Evolutionary conservation across 345 rosid species (phyloP).

Genomic region (Chamaenerion angustifolium): DNA sequence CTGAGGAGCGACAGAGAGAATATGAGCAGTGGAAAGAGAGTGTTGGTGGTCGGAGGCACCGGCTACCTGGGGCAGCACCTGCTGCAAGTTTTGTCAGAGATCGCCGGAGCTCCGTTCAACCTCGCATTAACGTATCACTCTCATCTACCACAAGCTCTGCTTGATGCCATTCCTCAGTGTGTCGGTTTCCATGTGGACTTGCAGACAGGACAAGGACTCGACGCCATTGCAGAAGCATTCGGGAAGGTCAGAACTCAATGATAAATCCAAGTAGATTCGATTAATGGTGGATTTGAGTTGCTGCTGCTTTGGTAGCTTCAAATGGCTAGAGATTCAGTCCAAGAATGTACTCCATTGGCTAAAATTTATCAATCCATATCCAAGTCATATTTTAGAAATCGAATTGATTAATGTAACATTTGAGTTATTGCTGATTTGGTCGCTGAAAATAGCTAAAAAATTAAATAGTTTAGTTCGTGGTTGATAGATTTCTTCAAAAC

Average conservation of each 20-base stretch:
- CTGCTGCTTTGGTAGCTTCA: too few species aligned
- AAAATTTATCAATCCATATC: too few species aligned
- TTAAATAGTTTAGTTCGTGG: too few species aligned
- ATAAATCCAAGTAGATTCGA: too few species aligned
- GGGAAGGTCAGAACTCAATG: conserved; percentile 32
- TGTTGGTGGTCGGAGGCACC: conserved; percentile 70
- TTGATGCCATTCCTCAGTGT: conserved; percentile 38
- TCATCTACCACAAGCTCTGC: conserved; percentile 30
- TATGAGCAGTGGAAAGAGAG: conserved; percentile 28
- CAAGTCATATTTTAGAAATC: too few species aligned
- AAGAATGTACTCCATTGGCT: too few species aligned
- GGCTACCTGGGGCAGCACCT: conserved; percentile 93
- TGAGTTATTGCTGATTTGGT: too few species aligned
- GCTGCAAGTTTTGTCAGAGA: conserved; percentile 31
- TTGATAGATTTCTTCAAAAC: too few species aligned
- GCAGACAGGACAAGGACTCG: conserved; percentile 43
- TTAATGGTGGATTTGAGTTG: too few species aligned
- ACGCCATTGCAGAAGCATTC: conserved; percentile 34
- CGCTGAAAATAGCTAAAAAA: too few species aligned
- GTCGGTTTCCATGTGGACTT: conserved; percentile 54
- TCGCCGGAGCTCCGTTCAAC: conserved; percentile 21
- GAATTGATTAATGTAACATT: too few species aligned
- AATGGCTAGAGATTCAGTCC: too few species aligned
- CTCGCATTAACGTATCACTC: conserved; percentile 59
- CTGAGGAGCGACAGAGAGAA: background rate